Percentiles rank a stretch among this genome's conserved stretches.
Conservation (phyloP, 176 grass and related monocot species). For the Alopecurus myosuroides region DNA sequence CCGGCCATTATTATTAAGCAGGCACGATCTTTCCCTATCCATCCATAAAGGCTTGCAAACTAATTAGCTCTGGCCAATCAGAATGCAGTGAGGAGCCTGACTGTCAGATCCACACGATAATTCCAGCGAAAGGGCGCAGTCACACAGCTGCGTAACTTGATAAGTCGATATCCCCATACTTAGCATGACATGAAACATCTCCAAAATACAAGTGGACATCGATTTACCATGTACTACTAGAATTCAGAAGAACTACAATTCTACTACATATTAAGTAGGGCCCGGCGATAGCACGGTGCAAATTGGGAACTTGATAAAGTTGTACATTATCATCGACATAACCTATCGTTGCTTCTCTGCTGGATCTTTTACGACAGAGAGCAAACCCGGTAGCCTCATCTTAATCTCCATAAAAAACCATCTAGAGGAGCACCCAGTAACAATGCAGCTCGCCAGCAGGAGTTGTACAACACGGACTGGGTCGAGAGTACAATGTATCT, state of each 20-base stretch:
- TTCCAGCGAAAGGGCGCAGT: neutral
- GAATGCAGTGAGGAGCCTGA: neutral
- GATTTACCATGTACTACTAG: neutral
- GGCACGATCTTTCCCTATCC: neutral
- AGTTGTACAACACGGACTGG: neutral
- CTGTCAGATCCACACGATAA: neutral
- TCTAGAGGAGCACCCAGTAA: neutral
- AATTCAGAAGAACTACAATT: neutral
- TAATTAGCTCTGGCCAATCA: too few relatives aligned
- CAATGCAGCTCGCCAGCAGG: neutral
- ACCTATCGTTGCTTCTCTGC: neutral
- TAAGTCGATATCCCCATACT: too few relatives aligned
- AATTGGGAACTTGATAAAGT: neutral
- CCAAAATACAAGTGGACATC: neutral
- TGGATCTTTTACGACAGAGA: neutral
- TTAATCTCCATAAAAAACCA: neutral
- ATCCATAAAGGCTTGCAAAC: neutral
- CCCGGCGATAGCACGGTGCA: too few relatives aligned
- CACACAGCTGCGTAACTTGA: too few relatives aligned
- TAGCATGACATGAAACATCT: neutral
- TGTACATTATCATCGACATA: slow-evolving; percentile 1
- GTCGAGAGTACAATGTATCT: neutral
- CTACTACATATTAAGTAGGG: neutral
- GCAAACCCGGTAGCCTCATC: too few relatives aligned
- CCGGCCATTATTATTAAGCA: too few relatives aligned